These are phyloP conservation scores for Hypoxylon rickii DNA, from an alignment of 495 filamentous ascomycete genomes.

Conservation along the genomic window DNA sequence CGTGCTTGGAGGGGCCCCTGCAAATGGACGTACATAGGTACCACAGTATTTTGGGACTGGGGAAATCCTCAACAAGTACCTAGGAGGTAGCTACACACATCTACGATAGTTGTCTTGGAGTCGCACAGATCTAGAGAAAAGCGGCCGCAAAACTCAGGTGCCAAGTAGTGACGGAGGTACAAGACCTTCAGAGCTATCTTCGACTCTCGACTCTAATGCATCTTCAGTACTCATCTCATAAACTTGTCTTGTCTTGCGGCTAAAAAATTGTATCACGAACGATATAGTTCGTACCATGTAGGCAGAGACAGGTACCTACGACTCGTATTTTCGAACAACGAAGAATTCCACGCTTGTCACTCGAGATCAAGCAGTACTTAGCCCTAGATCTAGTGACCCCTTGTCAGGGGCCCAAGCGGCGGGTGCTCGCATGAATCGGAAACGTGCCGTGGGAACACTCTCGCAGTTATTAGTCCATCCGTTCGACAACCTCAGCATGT, in stretches of 20 bases:
- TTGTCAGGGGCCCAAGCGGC: conserved; percentile 18
- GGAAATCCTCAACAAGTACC: background rate
- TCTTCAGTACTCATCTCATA: conserved; percentile 1
- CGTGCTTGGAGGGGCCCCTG: conserved; percentile 19
- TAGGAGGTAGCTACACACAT: no score
- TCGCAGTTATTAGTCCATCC: conserved; percentile 5
- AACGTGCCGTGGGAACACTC: conserved; percentile 24
- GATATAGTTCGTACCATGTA: no score
- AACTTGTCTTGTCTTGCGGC: background rate
- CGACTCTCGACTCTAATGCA: no score
- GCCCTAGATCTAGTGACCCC: conserved; percentile 33
- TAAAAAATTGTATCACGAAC: conserved; percentile 3
- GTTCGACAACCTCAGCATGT: background rate
- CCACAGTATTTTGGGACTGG: conserved; percentile 11
- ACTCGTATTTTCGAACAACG: conserved; percentile 10
- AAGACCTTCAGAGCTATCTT: no score
- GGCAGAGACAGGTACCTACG: conserved; percentile 6
- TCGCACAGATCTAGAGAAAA: no score
- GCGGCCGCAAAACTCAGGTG: no score
- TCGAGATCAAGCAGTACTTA: conserved; percentile 36
- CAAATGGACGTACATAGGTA: no score
- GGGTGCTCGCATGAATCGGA: conserved; percentile 36
- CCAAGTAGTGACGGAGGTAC: no score
- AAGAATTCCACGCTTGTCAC: conserved; percentile 15
- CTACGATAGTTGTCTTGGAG: no score